Base-by-base conservation (phyloP, 1,284 basidiomycete genomes). In the Sporisorium graminicola region DNA sequence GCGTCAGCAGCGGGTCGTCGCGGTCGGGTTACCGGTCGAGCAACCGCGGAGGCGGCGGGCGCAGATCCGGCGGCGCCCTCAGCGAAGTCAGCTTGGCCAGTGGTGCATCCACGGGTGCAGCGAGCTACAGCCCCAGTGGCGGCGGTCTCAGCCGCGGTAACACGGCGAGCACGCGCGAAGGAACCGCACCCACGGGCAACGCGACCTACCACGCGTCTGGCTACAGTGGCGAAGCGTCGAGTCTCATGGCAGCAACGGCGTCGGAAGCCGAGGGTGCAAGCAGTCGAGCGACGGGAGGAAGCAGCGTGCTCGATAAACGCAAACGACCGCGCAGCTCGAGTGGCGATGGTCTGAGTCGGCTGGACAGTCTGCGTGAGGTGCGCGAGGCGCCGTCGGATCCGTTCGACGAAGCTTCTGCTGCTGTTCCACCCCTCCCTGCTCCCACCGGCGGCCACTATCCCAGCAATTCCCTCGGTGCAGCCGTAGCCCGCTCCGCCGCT, bases 121-220 rank as follows among this genome's bases (percentile, higher is more conserved):
- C 78, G 7, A 78, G 77, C 65, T 80, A 79, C 54, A 77, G 63
- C 46, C 77, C 78, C 0, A 71, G 64, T 42, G 72, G 63, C 10
- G 35, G 47, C 10, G 35, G 47, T 20, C 63, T 79, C 12, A 71
- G 59, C 14, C 50, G 78, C 29, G 76, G 58, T 51, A 75, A 70
- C 40, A 79, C 74, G 1, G 42, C 63, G 9, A 77, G 77, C 54
- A 77, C 77, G 20, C 63, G 77, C 22, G 66, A 62, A 7, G 60
- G 58, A 1, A 40, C 40, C 7, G 55, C 12, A 2, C 56, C 31
- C 1, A 59, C 65, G 2, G 65, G 47, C 29, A 35, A 27, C n/a
- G 65, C 58, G 4, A 55, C 49, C 16, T 56, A 74, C 56, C 24
- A 56, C 18, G 20, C 65, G 0, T 58, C 61, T 6, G 27, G 58